These are phyloP conservation scores for Trichosanthes truncata DNA, from an alignment of 306 rosid species.

Conservation along the genomic window DNA sequence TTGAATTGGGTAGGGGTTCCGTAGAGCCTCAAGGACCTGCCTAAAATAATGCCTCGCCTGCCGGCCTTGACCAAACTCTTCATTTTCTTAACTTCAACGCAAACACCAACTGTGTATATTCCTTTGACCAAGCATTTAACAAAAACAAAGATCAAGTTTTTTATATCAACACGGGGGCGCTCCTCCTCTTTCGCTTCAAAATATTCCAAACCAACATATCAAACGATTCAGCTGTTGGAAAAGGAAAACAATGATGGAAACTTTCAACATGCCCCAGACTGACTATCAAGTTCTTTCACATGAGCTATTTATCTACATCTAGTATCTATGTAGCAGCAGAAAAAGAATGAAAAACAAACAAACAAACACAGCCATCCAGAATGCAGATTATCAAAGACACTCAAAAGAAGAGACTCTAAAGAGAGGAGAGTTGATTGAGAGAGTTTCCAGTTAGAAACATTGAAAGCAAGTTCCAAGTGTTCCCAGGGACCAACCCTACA, in stretches of 20 bases:
- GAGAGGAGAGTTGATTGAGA: not conserved
- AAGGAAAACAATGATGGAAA: not conserved
- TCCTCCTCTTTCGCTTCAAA: too few species aligned
- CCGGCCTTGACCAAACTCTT: not conserved
- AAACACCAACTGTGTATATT: not conserved
- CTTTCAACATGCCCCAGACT: not conserved
- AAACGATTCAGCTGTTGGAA: not conserved
- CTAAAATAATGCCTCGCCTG: not conserved
- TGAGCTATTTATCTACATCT: not conserved
- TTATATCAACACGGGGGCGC: not conserved
- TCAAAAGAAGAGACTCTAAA: not conserved
- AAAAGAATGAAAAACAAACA: not conserved
- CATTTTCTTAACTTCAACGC: not conserved
- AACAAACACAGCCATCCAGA: not conserved
- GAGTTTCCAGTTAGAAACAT: conserved; percentile 15
- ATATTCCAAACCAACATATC: not conserved
- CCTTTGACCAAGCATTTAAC: not conserved
- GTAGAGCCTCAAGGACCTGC: not conserved
- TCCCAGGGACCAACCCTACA: conserved; percentile 9
- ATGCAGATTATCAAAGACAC: not conserved
- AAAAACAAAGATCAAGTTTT: not conserved
- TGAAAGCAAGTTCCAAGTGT: conserved; percentile 5
- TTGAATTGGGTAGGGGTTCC: not conserved
- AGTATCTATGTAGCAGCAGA: not conserved
- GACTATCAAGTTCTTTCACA: not conserved